Evolutionary conservation across 2,329 filamentous ascomycete genomes (phyloP).

Genomic region (Xylariales sp.): DNA sequence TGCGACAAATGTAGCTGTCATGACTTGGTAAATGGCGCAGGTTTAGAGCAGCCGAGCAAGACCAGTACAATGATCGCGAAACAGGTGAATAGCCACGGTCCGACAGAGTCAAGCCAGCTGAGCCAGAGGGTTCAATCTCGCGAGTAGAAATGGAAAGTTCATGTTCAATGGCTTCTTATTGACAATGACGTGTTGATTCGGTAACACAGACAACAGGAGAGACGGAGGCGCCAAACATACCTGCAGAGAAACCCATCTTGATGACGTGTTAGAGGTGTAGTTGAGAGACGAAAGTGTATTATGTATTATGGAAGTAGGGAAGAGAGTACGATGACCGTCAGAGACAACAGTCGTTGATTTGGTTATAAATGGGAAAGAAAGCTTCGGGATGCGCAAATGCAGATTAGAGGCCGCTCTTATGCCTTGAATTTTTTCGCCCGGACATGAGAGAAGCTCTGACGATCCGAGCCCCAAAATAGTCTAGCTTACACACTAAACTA

Average conservation of each 20-base stretch:
- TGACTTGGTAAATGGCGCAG: slow-evolving; percentile 24
- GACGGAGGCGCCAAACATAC: slow-evolving; percentile 30
- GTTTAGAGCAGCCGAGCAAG: slow-evolving; percentile 6
- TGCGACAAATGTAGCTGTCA: background rate
- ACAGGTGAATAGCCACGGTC: slow-evolving; percentile 1
- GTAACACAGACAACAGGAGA: slow-evolving; percentile 14
- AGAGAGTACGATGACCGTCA: slow-evolving; percentile 4
- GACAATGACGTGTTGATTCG: slow-evolving; percentile 15
- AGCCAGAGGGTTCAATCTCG: no score
- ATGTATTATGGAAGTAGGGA: slow-evolving; percentile 20
- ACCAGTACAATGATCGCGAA: slow-evolving; percentile 12
- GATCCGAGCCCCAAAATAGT: no score
- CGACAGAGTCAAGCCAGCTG: slow-evolving; percentile 3
- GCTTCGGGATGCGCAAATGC: background rate
- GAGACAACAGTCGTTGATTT: background rate
- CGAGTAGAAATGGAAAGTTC: no score
- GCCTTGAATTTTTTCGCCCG: slow-evolving; percentile 9
- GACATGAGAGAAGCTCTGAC: slow-evolving; percentile 8
- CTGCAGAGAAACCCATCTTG: slow-evolving; percentile 40
- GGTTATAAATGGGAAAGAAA: background rate
- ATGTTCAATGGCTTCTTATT: slow-evolving; percentile 22
- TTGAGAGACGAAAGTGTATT: slow-evolving; percentile 24
- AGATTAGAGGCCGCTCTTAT: slow-evolving; percentile 5
- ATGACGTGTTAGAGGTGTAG: slow-evolving; percentile 24
- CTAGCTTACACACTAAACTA: no score